These are phyloP conservation scores for Boletus barrowsii DNA, from an alignment of 768 basidiomycete genomes.

Conservation along the genomic window DNA sequence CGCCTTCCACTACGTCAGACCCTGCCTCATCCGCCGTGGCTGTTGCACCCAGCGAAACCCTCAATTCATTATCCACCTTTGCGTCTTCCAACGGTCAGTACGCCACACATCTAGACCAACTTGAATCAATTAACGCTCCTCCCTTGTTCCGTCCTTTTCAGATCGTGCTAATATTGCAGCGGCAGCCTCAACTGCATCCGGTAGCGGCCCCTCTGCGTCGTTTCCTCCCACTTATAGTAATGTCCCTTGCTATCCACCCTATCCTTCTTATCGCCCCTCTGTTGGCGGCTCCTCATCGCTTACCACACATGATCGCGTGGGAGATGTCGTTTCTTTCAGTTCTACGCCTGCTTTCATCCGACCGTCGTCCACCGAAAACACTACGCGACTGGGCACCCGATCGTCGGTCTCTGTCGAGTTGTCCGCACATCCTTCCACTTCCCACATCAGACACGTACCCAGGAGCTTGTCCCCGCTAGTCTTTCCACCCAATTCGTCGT, in stretches of 20 bases:
- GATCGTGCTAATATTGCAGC: constrained; percentile 6
- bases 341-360: constrained; percentile 19
- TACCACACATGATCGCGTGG: constrained; percentile 16
- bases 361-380: constrained; percentile 11
- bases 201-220: constrained; percentile 14
- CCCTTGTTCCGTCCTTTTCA: constrained; percentile 9
- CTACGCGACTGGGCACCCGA: constrained; percentile 7
- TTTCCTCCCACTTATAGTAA: constrained; percentile 23
- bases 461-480: constrained; percentile 27
- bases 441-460: constrained; percentile 16
- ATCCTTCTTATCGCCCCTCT: constrained; percentile 25
- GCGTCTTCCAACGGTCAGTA: constrained; percentile 22
- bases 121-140: constrained; percentile 6
- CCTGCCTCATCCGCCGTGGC: constrained; percentile 8
- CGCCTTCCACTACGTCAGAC: constrained; percentile 3
- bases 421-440: constrained; percentile 1
- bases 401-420: constrained; percentile 12
- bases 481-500: constrained; percentile 16
- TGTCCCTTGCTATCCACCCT: constrained; percentile 17
- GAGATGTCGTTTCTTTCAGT: constrained; percentile 1
- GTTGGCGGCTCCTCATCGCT: constrained; percentile 10
- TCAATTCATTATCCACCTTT: constrained; percentile 18
- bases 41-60: constrained; percentile 7
- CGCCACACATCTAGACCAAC: constrained; percentile 8
- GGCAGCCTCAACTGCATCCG: constrained; percentile 12